These are phyloP conservation scores for Saitoella complicata DNA, from an alignment of 805 yeast species.

Conservation along the genomic window DNA sequence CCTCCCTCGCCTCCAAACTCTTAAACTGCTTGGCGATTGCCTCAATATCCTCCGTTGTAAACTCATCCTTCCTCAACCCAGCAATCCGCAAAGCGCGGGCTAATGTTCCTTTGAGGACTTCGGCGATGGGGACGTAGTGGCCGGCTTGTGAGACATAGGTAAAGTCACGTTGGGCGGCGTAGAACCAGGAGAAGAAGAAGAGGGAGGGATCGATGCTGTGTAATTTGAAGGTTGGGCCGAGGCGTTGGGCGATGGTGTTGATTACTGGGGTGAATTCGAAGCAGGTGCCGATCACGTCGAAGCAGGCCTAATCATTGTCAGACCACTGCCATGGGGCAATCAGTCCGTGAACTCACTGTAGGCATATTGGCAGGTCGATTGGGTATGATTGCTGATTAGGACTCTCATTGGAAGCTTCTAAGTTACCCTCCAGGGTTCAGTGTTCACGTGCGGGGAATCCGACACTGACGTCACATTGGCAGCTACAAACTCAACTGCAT, in stretches of 20 bases:
- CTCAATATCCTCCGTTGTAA: background rate
- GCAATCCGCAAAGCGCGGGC: background rate
- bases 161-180: background rate
- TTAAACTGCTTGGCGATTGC: background rate
- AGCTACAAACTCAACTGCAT: too few relatives aligned
- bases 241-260: background rate
- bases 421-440: too few relatives aligned
- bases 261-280: background rate
- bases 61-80: background rate
- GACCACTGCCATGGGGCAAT: too few relatives aligned
- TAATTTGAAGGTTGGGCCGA: background rate
- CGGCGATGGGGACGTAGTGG: background rate
- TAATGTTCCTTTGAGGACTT: background rate
- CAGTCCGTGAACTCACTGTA: too few relatives aligned
- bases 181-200: background rate
- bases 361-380: too few relatives aligned
- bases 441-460: too few relatives aligned
- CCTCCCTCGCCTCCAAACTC: background rate
- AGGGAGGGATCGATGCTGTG: background rate
- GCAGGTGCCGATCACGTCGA: background rate
- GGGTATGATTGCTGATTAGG: too few relatives aligned
- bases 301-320: background rate
- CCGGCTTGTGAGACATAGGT: background rate
- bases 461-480: too few relatives aligned
- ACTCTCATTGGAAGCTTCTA: too few relatives aligned